A percentile compares a stretch with the other conserved stretches of the same genome.
Conservation (phyloP, 2,329 filamentous ascomycete species). For the Penicillium digitatum region DNA sequence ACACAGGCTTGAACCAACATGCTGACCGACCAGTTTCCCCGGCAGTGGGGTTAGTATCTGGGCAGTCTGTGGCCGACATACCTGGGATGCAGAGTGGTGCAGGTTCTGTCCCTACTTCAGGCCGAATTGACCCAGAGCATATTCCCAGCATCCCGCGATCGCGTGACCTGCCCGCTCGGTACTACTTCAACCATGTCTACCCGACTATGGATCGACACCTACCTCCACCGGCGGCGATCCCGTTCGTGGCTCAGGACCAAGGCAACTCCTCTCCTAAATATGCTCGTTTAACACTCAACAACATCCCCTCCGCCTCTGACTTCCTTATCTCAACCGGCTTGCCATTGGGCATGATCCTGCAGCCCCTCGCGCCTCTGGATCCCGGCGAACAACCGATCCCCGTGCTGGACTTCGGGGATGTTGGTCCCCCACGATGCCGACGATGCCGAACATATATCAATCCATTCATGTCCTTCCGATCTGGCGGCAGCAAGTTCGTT, state of each 20-base stretch:
- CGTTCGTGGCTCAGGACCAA: slow-evolving; percentile 92
- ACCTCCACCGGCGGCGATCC: slow-evolving; percentile 79
- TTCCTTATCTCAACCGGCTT: slow-evolving; percentile 74
- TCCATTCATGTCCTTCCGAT: slow-evolving; percentile 96
- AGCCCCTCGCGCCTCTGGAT: slow-evolving; percentile 79
- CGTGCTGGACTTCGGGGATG: slow-evolving; percentile 89
- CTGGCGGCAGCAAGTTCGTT: slow-evolving; percentile 91
- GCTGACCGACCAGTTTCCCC: slow-evolving; percentile 30
- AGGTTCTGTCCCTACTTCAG: slow-evolving; percentile 61
- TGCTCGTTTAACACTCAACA: slow-evolving; percentile 86
- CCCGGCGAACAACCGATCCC: slow-evolving; percentile 83
- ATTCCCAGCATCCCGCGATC: slow-evolving; percentile 86
- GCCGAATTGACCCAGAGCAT: slow-evolving; percentile 81
- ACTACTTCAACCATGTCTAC: slow-evolving; percentile 84
- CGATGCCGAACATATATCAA: slow-evolving; percentile 97
- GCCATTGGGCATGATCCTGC: slow-evolving; percentile 80
- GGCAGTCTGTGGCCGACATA: slow-evolving; percentile 22
- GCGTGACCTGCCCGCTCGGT: slow-evolving; percentile 74
- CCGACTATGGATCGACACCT: slow-evolving; percentile 93
- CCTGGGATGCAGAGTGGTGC: slow-evolving; percentile 42
- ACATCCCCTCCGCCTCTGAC: slow-evolving; percentile 79
- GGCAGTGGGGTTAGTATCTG: slow-evolving; percentile 24
- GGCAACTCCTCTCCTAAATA: slow-evolving; percentile 96
- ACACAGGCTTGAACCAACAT: slow-evolving; percentile 47
- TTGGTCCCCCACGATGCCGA: slow-evolving; percentile 83